phyloP scores from a whole-genome alignment of 2,329 filamentous ascomycete species.

The Calonectria ilicicola region DNA sequence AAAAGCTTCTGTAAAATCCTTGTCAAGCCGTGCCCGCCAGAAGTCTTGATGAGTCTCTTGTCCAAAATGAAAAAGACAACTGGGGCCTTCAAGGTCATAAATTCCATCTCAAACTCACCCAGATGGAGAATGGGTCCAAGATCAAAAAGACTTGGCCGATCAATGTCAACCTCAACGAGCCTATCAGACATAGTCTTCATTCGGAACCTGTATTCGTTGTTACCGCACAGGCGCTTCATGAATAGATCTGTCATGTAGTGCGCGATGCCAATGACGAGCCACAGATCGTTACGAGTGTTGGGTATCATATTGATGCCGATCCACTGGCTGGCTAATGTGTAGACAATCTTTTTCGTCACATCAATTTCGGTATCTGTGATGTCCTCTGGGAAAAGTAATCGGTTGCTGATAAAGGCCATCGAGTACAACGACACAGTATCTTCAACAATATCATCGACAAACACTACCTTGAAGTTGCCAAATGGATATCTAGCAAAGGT shows the following conservation, averaged over 20 bases:
- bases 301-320: conserved; percentile 93
- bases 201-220: conserved; percentile 93
- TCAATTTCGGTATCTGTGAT: conserved; percentile 88
- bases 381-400: conserved; percentile 85
- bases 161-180: conserved; percentile 83
- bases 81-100: conserved; percentile 90
- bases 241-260: conserved; percentile 97
- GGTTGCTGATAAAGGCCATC: conserved; percentile 87
- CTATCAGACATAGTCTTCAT: conserved; percentile 87
- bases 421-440: conserved; percentile 84
- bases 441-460: conserved; percentile 87
- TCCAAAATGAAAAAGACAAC: conserved; percentile 95
- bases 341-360: conserved; percentile 82
- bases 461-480: conserved; percentile 91
- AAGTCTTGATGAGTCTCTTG: conserved; percentile 88
- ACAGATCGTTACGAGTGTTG: conserved; percentile 82
- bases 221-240: conserved; percentile 89
- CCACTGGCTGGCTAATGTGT: conserved; percentile 92
- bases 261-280: conserved; percentile 90
- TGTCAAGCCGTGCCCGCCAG: conserved; percentile 82
- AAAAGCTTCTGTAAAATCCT: conserved; percentile 89
- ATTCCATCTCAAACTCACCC: conserved; percentile 88
- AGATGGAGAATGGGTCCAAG: conserved; percentile 83
- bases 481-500: conserved; percentile 93
- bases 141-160: conserved; percentile 84